Evolutionary conservation across 257 asterid genomes (phyloP), one percentile per base, ranked within the genome.

Genomic region (Rehmannia glutinosa): DNA sequence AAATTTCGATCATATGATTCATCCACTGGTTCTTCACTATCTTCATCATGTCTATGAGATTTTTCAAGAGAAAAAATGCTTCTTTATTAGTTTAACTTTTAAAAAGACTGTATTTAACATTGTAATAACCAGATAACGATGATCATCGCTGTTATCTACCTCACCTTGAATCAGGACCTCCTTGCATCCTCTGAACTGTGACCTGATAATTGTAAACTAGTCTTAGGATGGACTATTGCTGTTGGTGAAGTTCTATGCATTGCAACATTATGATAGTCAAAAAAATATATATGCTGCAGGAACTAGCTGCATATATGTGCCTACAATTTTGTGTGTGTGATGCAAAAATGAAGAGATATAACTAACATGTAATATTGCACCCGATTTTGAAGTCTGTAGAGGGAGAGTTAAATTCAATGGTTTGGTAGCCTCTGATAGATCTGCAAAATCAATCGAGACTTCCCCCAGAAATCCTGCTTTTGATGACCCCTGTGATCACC

Each of bases 391-490:
- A 62, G 93, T 80, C 83, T 84, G 90, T n/a, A 93, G 81, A 67
- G 98, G 98, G 52, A 93, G 80, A 69, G 80, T 86, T 59, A 93
- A 47, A 43, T 81, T 80, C 72, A 82, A 58, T 42, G 90, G 95
- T 54, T 85, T 82, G 47, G 73, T 69, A 47, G 90, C 81, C 68
- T 82, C 95, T 21, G 84, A 84, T 63, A 87, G 86, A 80, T 90
- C 96, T n/a, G 96, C 92, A 85, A 93, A 90, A 85, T 93, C 97
- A 67, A 90, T 68, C 3, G 88, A 82, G 28, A 83, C 91, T 73
- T 93, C 98, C 83, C 98, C 97, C 39, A 93, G 78, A 75, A 90
- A 82, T 49, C 97, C 94, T 59, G 97, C 65, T 75, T 90, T 93
- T 16, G 96, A 88, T 70, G 98, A 90, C 33, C 95, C 96, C 98